Evolutionary conservation across 2,329 filamentous ascomycete species (phyloP).

Genomic region (Cordyceps javanica): DNA sequence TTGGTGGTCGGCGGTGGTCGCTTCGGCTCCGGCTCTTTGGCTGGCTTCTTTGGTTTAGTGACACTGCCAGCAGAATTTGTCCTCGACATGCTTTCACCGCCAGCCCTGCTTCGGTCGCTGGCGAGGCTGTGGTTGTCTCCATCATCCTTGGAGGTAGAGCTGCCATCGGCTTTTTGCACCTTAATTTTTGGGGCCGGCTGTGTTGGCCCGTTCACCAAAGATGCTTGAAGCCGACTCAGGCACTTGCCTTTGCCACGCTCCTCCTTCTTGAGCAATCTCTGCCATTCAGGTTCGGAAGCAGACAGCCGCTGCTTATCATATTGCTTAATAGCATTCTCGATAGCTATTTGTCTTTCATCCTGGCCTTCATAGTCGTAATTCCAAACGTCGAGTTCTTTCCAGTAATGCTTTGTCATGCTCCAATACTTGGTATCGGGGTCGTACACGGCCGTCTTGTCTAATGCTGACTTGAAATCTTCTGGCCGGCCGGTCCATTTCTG

Average conservation of each 20-base stretch:
- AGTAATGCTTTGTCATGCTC: constrained; percentile 50
- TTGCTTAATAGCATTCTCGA: constrained; percentile 54
- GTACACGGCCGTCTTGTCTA: constrained; percentile 54
- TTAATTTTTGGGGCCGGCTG: constrained; percentile 43
- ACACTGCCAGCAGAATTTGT: constrained; percentile 46
- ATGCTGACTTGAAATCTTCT: constrained; percentile 46
- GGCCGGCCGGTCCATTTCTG: constrained; percentile 45
- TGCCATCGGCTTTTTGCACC: constrained; percentile 45
- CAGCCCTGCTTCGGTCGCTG: constrained; percentile 25
- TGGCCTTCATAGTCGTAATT: constrained; percentile 50
- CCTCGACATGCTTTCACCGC: constrained; percentile 40
- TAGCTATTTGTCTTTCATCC: constrained; percentile 51
- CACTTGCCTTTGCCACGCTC: constrained; percentile 54
- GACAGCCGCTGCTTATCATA: constrained; percentile 55
- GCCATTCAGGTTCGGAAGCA: constrained; percentile 53
- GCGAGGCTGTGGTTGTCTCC: constrained; percentile 22
- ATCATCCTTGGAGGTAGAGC: constrained; percentile 34
- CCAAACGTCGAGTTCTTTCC: constrained; percentile 60
- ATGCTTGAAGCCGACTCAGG: constrained; percentile 55
- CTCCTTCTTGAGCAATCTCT: constrained; percentile 50
- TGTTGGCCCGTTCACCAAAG: constrained; percentile 47
- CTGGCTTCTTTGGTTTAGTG: constrained; percentile 51
- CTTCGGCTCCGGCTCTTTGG: constrained; percentile 51
- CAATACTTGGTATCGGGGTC: constrained; percentile 44
- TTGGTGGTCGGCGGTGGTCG: constrained; percentile 38